Evolutionary conservation across 2,329 filamentous ascomycete species (phyloP).

Genomic region (Endoconidiophora laricicola): DNA sequence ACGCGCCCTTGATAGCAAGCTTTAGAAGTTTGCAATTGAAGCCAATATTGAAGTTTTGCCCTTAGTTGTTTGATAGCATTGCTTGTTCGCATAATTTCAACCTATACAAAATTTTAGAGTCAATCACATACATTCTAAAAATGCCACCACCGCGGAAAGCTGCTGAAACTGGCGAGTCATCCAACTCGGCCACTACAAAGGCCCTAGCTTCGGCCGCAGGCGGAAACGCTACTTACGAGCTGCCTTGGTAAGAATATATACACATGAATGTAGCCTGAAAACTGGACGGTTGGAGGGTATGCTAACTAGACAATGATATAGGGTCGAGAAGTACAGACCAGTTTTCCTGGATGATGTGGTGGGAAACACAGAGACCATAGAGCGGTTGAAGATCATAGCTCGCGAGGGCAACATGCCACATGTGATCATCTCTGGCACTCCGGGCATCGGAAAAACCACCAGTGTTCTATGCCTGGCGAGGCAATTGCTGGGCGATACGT

Average conservation of each 20-base stretch:
- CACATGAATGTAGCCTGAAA: neutral
- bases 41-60: too few species aligned
- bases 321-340: slow-evolving; percentile 97
- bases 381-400: slow-evolving; percentile 93
- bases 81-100: neutral
- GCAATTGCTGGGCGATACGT: slow-evolving; percentile 77
- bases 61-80: too few species aligned
- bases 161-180: slow-evolving; percentile 43
- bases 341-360: slow-evolving; percentile 93
- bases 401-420: slow-evolving; percentile 99
- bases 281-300: neutral
- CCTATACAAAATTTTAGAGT: neutral
- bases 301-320: slow-evolving; percentile 24
- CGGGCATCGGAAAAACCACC: slow-evolving; percentile 95
- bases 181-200: slow-evolving; percentile 41
- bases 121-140: neutral
- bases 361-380: slow-evolving; percentile 93
- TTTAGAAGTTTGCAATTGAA: too few species aligned
- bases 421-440: slow-evolving; percentile 98
- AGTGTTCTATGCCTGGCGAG: slow-evolving; percentile 85
- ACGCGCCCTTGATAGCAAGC: too few species aligned
- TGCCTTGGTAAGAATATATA: slow-evolving; percentile 48
- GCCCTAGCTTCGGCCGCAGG: slow-evolving; percentile 33
- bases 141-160: neutral
- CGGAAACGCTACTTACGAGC: slow-evolving; percentile 46